Evolutionary conservation across 768 basidiomycete genomes (phyloP), one percentile per base, ranked within the genome.

Genomic region (Collybia nuda): DNA sequence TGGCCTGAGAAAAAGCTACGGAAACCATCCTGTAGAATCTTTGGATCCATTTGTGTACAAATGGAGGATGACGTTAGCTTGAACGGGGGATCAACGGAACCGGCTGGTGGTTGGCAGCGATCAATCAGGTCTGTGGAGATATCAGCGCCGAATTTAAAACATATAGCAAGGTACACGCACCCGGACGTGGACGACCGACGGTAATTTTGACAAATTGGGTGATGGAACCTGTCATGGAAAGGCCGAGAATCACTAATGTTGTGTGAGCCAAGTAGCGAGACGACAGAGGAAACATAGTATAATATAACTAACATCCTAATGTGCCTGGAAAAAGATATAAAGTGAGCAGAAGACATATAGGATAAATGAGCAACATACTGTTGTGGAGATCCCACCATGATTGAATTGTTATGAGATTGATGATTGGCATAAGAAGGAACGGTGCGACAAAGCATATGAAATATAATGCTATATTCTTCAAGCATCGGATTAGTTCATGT

Each of bases 1-100:
- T 97, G 94, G 1, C 95, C 95, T 47, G 90, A 92, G 12, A 88
- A 88, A 67, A 98, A 97, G 62, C 92, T 94, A 58, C 90, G 81
- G 74, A 92, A 98, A 1, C 94, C 95, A 68, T 96, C 92, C 23
- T 75, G 70, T 56, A 94, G 66, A 22, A 85, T 77, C 6, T 62
- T 55, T 15, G 64, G 58, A 55, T 89, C 69, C 4, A 80, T 74
- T 58, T 87, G 86, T 1, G 90, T 91, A 67, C 97, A 99, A 47
- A 96, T 84, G 5, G 79, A 76, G 46, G 77, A 80, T n/a, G 76
- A 83, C 0, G 85, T 83, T 6, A 98, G 72, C 0, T 90, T 88
- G 56, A 81, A 96, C 1, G 75, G 62, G 5, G 85, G 80, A 60
- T 97, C 87, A 1, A 67, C 69, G 2, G 88, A 75, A 3, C 85